Percentiles rank a stretch among this genome's conserved stretches.
phyloP scores from a whole-genome alignment of 2,329 filamentous ascomycete genomes.

The Ascochyta clinopodiicola region DNA sequence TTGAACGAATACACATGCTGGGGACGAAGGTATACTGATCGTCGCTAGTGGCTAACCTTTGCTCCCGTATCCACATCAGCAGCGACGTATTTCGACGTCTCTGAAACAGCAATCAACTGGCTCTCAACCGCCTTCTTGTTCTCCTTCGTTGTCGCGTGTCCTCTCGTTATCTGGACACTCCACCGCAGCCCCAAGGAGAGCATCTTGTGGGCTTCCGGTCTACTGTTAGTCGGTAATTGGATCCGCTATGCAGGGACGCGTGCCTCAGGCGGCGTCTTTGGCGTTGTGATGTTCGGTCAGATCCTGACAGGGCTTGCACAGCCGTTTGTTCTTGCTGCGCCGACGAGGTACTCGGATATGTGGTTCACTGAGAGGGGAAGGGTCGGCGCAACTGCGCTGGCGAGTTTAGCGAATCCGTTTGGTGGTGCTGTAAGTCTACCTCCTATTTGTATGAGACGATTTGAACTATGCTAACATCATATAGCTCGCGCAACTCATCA shows the following conservation, averaged over 20 bases:
- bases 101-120: conserved; percentile 86
- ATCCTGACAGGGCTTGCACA: conserved; percentile 88
- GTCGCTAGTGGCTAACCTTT: conserved; percentile 85
- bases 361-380: conserved; percentile 90
- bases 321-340: conserved; percentile 88
- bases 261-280: conserved; percentile 68
- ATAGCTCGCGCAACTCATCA: conserved; percentile 76
- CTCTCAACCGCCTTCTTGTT: conserved; percentile 87
- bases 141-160: conserved; percentile 76
- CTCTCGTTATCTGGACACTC: conserved; percentile 74
- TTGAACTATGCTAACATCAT: conserved; percentile 8
- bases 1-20: conserved; percentile 34
- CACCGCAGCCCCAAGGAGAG: conserved; percentile 80
- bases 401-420: conserved; percentile 86
- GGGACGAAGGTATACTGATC: neutral
- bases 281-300: conserved; percentile 86
- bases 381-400: conserved; percentile 84
- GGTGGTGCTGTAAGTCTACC: conserved; percentile 72
- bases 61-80: conserved; percentile 79
- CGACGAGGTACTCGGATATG: conserved; percentile 88
- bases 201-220: conserved; percentile 73
- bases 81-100: conserved; percentile 76
- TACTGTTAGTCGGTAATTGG: conserved; percentile 88
- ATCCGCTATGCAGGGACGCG: conserved; percentile 78
- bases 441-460: neutral